Evolutionary conservation across 305 asterid genomes (phyloP), one percentile per base, ranked within the genome.

Genomic region (Striga hermonthica): DNA sequence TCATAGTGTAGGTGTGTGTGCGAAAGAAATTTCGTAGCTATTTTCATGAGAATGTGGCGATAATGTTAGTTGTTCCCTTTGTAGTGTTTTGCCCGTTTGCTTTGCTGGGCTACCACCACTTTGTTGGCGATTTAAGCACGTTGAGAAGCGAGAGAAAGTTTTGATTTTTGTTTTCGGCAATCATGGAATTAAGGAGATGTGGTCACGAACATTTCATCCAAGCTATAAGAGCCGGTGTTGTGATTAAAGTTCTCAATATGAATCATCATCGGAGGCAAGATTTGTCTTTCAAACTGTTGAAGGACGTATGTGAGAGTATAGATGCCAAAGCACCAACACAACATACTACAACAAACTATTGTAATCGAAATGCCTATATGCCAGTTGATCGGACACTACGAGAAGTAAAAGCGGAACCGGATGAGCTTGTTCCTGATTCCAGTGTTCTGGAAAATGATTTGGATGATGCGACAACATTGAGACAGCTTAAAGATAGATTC

Each of bases 131-230:
- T 39, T 8, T 36, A 7, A 8, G 65, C 50, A 15, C 56, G 14
- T 45, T 4, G 49, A 66, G 65, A 38, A 74, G 49, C 62, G 66
- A 16, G 62, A 39, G 69, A 31, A 39, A 40, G 5, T 57, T 40
- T 45, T 47, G 55, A 47, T 48, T 60, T 66, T n/a, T n/a, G n/a
- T n/a, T 68, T 36, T 52, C 50, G 9, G 35, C 59, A 74, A 72
- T 11, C 10, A 86, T 84, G 95, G 77, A 73, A 74, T 72, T 45
- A 44, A 71, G 74, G 74, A 68, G 83, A 70, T 76, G 86, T 71
- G 60, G 59, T 14, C 54, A 77, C 62, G 22, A 45, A 36, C 82
- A 80, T 72, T 75, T 65, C 67, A 80, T 83, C 74, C 75, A 72
- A 41, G 75, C 82, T 55, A 57, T 73, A 62, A 77, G 72, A 66